Evolutionary conservation across 495 filamentous ascomycete genomes (phyloP).

Genomic region (Penicillium atrosanguineum): DNA sequence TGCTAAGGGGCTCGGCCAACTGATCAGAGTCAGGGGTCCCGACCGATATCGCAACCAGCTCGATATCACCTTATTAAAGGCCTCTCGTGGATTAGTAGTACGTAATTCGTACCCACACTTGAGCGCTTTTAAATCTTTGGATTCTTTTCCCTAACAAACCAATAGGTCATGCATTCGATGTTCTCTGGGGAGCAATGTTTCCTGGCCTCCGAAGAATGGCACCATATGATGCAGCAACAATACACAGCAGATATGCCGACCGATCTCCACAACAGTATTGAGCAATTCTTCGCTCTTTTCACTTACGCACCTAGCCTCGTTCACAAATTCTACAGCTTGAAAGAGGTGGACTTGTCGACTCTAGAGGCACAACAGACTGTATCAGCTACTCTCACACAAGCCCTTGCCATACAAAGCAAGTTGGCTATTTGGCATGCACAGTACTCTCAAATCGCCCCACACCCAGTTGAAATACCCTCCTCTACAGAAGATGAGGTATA

Average conservation of each 20-base stretch:
- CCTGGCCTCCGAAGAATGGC: constrained; percentile 29
- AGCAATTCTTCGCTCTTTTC: constrained; percentile 32
- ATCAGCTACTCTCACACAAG: constrained; percentile 15
- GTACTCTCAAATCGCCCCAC: constrained; percentile 19
- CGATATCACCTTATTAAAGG: constrained; percentile 29
- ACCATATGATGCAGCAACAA: constrained; percentile 29
- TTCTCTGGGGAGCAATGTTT: constrained; percentile 35
- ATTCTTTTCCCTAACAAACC: not conserved
- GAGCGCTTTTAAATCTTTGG: not conserved
- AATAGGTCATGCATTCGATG: constrained; percentile 35
- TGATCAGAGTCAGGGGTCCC: constrained; percentile 27
- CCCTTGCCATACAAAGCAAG: constrained; percentile 25
- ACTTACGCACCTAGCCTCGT: constrained; percentile 31
- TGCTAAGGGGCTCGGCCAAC: constrained; percentile 32
- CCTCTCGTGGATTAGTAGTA: constrained; percentile 34
- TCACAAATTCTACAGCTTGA: constrained; percentile 28
- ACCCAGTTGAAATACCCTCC: constrained; percentile 23
- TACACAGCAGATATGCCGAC: constrained; percentile 9
- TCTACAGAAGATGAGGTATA: constrained; percentile 20
- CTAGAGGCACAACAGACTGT: constrained; percentile 11
- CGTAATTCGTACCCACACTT: not conserved
- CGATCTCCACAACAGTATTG: constrained; percentile 20
- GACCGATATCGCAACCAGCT: constrained; percentile 26
- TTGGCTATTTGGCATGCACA: constrained; percentile 26
- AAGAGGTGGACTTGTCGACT: constrained; percentile 12